These are phyloP conservation scores for Sequoia sempervirens DNA, from an alignment of 75 land plant species.

Conservation along the genomic window DNA sequence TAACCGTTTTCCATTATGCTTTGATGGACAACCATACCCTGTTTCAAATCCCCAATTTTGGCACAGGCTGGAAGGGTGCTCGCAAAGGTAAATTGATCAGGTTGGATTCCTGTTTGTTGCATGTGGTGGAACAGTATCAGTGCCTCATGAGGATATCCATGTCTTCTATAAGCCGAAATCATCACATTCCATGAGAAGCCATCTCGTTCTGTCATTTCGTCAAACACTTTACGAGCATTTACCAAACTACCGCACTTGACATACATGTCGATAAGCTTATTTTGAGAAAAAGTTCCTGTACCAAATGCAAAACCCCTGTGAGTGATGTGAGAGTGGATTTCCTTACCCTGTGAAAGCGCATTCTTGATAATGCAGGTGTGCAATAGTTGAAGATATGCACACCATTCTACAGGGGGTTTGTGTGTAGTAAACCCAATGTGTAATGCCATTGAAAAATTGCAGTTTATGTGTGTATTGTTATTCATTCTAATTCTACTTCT, in stretches of 20 bases:
- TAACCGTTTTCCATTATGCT: neutral
- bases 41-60: neutral
- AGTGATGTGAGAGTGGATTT: neutral
- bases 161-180: conserved; percentile 7
- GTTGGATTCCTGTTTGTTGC: conserved; percentile 1
- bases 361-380: neutral
- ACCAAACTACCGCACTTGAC: conserved; percentile 12
- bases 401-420: neutral
- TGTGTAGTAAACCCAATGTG: no score
- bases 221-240: conserved; percentile 13
- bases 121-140: conserved; percentile 8
- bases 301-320: neutral
- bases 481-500: neutral
- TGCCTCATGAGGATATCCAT: conserved; percentile 7
- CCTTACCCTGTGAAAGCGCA: neutral
- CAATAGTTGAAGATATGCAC: neutral
- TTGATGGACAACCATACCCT: neutral
- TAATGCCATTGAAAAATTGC: no score
- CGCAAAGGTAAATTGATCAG: neutral
- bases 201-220: conserved; percentile 11
- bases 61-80: neutral
- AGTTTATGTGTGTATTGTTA: neutral
- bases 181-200: conserved; percentile 30
- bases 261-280: conserved; percentile 13
- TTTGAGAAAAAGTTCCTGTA: neutral